These are phyloP conservation scores for Platanthera guangdongensis DNA, from an alignment of 106 monocot species.

Conservation along the genomic window DNA sequence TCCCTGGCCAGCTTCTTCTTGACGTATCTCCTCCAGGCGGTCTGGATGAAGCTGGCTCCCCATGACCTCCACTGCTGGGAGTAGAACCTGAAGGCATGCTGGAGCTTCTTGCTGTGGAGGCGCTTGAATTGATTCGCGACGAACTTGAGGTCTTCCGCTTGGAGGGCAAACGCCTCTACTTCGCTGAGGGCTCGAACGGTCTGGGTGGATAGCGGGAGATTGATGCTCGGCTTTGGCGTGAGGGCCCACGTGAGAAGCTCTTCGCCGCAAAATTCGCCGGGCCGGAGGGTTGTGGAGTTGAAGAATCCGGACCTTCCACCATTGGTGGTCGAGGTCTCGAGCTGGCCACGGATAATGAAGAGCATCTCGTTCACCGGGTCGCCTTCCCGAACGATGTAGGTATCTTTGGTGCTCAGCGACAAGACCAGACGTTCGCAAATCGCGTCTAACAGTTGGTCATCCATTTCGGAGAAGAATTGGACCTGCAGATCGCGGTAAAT, in stretches of 20 bases:
- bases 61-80: slow-evolving; percentile 77
- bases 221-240: slow-evolving; percentile 42
- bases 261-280: slow-evolving; percentile 85
- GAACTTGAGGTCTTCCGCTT: slow-evolving; percentile 64
- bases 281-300: slow-evolving; percentile 68
- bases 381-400: slow-evolving; percentile 64
- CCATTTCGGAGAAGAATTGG: slow-evolving; percentile 87
- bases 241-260: slow-evolving; percentile 75
- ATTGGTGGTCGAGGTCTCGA: slow-evolving; percentile 75
- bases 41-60: slow-evolving; percentile 68
- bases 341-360: slow-evolving; percentile 70
- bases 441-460: slow-evolving; percentile 71
- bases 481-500: slow-evolving; percentile 34
- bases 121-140: slow-evolving; percentile 71
- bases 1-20: slow-evolving; percentile 65
- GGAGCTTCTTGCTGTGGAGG: slow-evolving; percentile 65
- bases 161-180: slow-evolving; percentile 65
- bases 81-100: slow-evolving; percentile 66
- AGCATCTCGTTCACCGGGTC: slow-evolving; percentile 85
- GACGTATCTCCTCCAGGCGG: slow-evolving; percentile 59
- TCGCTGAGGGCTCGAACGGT: slow-evolving; percentile 48
- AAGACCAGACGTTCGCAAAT: slow-evolving; percentile 75
- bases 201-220: slow-evolving; percentile 48
- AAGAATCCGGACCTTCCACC: slow-evolving; percentile 70
- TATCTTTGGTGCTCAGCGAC: slow-evolving; percentile 60